Evolutionary conservation across 495 filamentous ascomycete species (phyloP).

Genomic region (Platismatia glauca): DNA sequence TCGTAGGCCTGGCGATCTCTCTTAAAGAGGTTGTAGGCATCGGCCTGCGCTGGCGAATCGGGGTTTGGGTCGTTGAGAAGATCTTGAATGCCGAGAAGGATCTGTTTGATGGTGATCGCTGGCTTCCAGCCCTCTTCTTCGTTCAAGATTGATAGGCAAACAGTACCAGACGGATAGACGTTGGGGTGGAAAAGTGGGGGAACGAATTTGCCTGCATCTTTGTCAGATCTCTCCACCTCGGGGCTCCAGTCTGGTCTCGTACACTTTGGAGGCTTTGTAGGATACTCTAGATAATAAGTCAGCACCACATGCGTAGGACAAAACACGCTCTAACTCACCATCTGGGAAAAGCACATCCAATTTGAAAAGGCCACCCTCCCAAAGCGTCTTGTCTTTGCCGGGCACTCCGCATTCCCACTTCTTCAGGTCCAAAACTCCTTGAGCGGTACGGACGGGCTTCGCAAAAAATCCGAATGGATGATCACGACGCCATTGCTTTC

Average conservation of each 20-base stretch:
- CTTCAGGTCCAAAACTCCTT: slow-evolving; percentile 85
- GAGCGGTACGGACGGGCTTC: slow-evolving; percentile 66
- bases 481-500: slow-evolving; percentile 93
- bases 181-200: slow-evolving; percentile 98
- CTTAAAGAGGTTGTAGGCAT: slow-evolving; percentile 95
- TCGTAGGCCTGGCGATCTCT: slow-evolving; percentile 84
- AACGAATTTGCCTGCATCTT: slow-evolving; percentile 75
- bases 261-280: slow-evolving; percentile 99
- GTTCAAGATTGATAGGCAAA: slow-evolving; percentile 95
- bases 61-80: slow-evolving; percentile 94
- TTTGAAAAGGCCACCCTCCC: slow-evolving; percentile 95
- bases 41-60: slow-evolving; percentile 91
- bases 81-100: slow-evolving; percentile 91
- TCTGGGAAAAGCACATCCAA: slow-evolving; percentile 88
- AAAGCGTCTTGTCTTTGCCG: slow-evolving; percentile 89
- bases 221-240: background rate
- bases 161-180: slow-evolving; percentile 96
- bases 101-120: slow-evolving; percentile 95
- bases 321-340: slow-evolving; percentile 48
- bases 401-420: slow-evolving; percentile 94
- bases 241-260: slow-evolving; percentile 25
- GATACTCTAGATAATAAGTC: slow-evolving; percentile 68
- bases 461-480: slow-evolving; percentile 98
- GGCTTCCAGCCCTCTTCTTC: slow-evolving; percentile 99
- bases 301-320: background rate